These are phyloP conservation scores for Lactifluus echinatus DNA, from an alignment of 768 basidiomycete species.

Conservation along the genomic window DNA sequence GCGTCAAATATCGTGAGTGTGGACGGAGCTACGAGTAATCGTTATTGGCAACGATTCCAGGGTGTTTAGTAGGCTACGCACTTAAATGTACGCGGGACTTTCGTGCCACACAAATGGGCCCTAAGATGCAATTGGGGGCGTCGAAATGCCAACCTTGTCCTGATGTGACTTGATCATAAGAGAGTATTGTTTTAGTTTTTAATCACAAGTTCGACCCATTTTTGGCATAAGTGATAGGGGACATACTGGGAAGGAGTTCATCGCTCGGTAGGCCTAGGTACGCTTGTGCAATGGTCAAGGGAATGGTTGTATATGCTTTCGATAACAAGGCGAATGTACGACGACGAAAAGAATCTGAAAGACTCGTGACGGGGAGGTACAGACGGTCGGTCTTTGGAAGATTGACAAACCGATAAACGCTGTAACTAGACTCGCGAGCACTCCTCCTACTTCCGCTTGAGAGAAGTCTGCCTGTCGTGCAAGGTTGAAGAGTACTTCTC, in stretches of 20 bases:
- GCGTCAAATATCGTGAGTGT: slow-evolving; percentile 41
- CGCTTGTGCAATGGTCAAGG: slow-evolving; percentile 41
- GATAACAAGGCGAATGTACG: slow-evolving; percentile 49
- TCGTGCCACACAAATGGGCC: slow-evolving; percentile 26
- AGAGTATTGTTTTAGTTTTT: neutral
- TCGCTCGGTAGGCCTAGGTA: slow-evolving; percentile 45
- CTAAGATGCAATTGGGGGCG: slow-evolving; percentile 35
- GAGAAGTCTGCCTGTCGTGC: slow-evolving; percentile 38
- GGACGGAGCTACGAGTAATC: slow-evolving; percentile 30
- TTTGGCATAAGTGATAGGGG: neutral
- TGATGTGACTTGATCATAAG: slow-evolving; percentile 31
- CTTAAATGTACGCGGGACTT: neutral
- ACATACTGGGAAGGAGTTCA: slow-evolving; percentile 28
- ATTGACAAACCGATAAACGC: slow-evolving; percentile 41
- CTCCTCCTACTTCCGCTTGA: slow-evolving; percentile 36
- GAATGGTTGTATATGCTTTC: slow-evolving; percentile 57
- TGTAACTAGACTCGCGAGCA: slow-evolving; percentile 37
- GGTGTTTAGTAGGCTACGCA: neutral
- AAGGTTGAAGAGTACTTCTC: slow-evolving; percentile 34
- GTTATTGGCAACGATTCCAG: neutral
- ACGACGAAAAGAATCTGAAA: slow-evolving; percentile 48
- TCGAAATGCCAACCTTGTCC: slow-evolving; percentile 47
- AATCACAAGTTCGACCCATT: slow-evolving; percentile 2
- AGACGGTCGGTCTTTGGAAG: neutral
- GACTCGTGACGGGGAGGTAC: neutral